These are phyloP conservation scores for Elaeis oleifera DNA, from an alignment of 202 grass and related monocot species.

Conservation along the genomic window DNA sequence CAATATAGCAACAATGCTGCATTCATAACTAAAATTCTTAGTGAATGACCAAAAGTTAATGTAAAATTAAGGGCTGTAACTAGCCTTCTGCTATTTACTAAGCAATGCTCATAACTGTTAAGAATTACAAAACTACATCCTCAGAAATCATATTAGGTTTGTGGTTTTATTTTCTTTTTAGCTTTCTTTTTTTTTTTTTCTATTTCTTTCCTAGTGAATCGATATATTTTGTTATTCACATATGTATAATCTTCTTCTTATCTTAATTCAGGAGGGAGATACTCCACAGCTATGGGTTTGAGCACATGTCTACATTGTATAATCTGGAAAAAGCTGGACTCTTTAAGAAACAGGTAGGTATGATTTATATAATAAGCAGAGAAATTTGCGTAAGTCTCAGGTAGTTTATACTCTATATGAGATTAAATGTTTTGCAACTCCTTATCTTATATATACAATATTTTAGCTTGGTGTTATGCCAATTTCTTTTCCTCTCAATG, in stretches of 20 bases:
- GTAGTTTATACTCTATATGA: too few relatives aligned
- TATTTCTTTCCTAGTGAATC: neutral
- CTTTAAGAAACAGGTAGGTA: conserved; percentile 74
- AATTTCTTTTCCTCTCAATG: neutral
- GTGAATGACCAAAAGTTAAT: neutral
- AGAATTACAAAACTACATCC: too few relatives aligned
- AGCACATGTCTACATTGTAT: conserved; percentile 76
- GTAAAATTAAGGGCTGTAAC: too few relatives aligned
- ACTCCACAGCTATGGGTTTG: conserved; percentile 96
- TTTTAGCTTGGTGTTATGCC: neutral
- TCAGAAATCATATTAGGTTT: too few relatives aligned
- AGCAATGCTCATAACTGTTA: too few relatives aligned
- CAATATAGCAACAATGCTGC: neutral
- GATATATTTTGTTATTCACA: neutral
- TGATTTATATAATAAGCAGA: conserved; percentile 1
- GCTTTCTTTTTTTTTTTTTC: too few relatives aligned
- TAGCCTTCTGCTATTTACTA: too few relatives aligned
- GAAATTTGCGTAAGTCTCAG: too few relatives aligned
- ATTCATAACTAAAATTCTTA: neutral
- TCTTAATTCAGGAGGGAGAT: conserved; percentile 58
- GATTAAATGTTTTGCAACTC: too few relatives aligned
- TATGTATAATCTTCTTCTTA: neutral
- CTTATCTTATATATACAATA: conserved; percentile 4
- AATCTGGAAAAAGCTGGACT: conserved; percentile 90
- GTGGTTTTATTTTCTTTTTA: too few relatives aligned